Base-by-base conservation (phyloP, 2,329 filamentous ascomycete genomes). In the Fusarium xyrophilum region DNA sequence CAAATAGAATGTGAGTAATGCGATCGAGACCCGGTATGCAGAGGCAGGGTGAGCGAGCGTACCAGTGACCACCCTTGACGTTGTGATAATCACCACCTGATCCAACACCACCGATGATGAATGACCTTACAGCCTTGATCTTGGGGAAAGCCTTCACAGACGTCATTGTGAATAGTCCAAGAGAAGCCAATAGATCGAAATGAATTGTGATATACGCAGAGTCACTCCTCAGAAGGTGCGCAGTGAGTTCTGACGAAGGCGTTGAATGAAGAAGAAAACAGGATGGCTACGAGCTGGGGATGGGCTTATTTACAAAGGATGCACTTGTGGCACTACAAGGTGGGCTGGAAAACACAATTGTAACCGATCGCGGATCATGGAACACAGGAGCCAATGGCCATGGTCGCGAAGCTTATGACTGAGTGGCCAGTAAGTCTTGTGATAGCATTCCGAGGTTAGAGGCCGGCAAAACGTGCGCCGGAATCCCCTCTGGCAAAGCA, bases 21-120 rank as follows among this genome's bases (percentile, higher is more conserved):
- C 55, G 7, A 36, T 52, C 46, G 35, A 35, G 32, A 10, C 19
- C 12, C 23, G 40, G 19, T 30, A 25, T 30, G 39, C n/a, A 36
- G 7, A 25, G 50, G 44, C 56, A 50, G 30, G 15, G 33, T 42
- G 48, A 47, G 21, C 59, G 32, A 50, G 27, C 63, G 28, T 79
- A 90, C 88, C 88, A 91, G 74, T 91, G 88, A 25, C 88, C 88
- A 35, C 87, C 85, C 69, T 93, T 86, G 74, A 97, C 94, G 85
- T 97, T 97, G 84, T 97, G 94, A 79, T 97, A 97, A 77, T 95
- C 92, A 66, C 91, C 91, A 60, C 91, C 91, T 48, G 76, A 79
- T 36, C 76, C 76, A 55, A 77, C 74, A 51, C 76, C 77, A 27
- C 65, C 67, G 57, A 92, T 91, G 62, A 94, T 84, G 75, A 87